phyloP scores from a whole-genome alignment of 208 protist species.

The Leptomonas pyrrhocoris region DNA sequence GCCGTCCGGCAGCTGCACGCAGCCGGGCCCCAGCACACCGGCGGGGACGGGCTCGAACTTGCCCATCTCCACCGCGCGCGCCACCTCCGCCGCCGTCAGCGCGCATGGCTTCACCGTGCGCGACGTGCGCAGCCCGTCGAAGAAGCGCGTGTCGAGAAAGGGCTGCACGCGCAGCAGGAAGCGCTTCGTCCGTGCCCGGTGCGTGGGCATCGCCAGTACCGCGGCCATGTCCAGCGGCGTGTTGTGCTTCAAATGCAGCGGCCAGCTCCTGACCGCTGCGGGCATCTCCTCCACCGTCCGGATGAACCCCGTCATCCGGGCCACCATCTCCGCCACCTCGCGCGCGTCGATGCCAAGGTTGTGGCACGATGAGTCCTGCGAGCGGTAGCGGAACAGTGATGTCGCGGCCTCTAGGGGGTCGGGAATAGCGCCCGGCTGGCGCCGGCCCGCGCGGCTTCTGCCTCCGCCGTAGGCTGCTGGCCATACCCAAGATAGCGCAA shows the following conservation, averaged over 20 bases:
- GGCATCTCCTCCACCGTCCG: neutral
- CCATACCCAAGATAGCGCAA: too few species aligned
- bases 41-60: constrained; percentile 6
- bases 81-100: neutral
- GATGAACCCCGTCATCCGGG: neutral
- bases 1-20: constrained; percentile 3
- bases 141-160: neutral
- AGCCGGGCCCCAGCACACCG: too few species aligned
- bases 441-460: too few species aligned
- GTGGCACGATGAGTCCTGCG: too few species aligned
- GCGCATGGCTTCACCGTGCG: neutral
- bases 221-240: neutral
- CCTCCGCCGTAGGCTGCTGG: too few species aligned
- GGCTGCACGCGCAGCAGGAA: neutral
- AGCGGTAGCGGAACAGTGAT: too few species aligned
- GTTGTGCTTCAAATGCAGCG: neutral
- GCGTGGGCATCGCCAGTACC: neutral
- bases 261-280: neutral
- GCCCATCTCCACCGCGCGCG: neutral
- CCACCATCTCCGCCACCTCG: neutral
- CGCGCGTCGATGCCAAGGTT: neutral
- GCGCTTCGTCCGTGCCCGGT: neutral
- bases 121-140: neutral
- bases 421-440: too few species aligned
- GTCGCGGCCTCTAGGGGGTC: too few species aligned